These are phyloP conservation scores for Daucus carota DNA, from an alignment of 129 eudicot species.

Conservation along the genomic window DH1_v3.0 NC_030389.2:22871001-22871500, in stretches of 20 bases:
- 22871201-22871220: conserved; percentile 16
- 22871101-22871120: not conserved
- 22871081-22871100: not conserved
- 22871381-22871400: conserved; percentile 7
- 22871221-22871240: conserved; percentile 7
- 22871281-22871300: conserved; percentile 8
- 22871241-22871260: conserved; percentile 11
- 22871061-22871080: not conserved
- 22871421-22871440: not conserved
- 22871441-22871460: not conserved
- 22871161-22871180: conserved; percentile 1
- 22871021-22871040: not conserved
- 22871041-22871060: not conserved
- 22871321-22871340: not conserved
- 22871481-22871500: not conserved
- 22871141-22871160: not conserved
- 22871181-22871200: conserved; percentile 5
- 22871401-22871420: conserved; percentile 4
- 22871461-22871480: not conserved
- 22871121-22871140: not conserved
- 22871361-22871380: conserved; percentile 8
- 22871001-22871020: not conserved
- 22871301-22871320: conserved; percentile 5
- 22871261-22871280: conserved; percentile 2
- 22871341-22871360: conserved; percentile 9